phyloP scores from a whole-genome alignment of 2,329 filamentous ascomycete genomes.

The Talaromyces sp. region DNA sequence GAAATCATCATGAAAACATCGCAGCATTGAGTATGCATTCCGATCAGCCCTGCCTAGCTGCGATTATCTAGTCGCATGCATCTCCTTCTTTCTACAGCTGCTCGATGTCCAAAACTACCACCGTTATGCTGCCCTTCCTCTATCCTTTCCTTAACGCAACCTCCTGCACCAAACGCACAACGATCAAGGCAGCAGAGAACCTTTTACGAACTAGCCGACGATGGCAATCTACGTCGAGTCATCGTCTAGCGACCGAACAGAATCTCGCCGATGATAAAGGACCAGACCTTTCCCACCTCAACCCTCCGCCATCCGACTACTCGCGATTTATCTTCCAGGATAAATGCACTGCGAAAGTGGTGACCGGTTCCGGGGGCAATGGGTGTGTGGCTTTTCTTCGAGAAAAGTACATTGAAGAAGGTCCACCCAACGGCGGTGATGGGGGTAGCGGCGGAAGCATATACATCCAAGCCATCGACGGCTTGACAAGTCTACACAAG shows the following conservation, averaged over 20 bases:
- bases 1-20: background rate
- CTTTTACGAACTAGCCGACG: slow-evolving; percentile 17
- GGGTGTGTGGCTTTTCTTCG: slow-evolving; percentile 93
- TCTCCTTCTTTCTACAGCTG: background rate
- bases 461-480: slow-evolving; percentile 88
- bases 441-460: slow-evolving; percentile 87
- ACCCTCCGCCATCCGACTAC: slow-evolving; percentile 82
- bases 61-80: background rate
- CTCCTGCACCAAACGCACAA: slow-evolving; percentile 18
- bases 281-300: slow-evolving; percentile 57
- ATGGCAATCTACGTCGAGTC: slow-evolving; percentile 25
- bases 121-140: slow-evolving; percentile 32
- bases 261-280: slow-evolving; percentile 20
- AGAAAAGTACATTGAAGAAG: slow-evolving; percentile 83
- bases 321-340: slow-evolving; percentile 80
- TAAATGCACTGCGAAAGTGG: slow-evolving; percentile 71
- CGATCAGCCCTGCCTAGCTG: too few relatives aligned
- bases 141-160: slow-evolving; percentile 29
- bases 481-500: slow-evolving; percentile 91
- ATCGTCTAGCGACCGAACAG: background rate
- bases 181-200: slow-evolving; percentile 15
- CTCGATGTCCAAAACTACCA: slow-evolving; percentile 20
- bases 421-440: slow-evolving; percentile 91
- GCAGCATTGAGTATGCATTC: background rate
- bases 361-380: slow-evolving; percentile 78